Conservation (phyloP, 805 yeast genomes). For the Saccharomycopsis malanga region DNA sequence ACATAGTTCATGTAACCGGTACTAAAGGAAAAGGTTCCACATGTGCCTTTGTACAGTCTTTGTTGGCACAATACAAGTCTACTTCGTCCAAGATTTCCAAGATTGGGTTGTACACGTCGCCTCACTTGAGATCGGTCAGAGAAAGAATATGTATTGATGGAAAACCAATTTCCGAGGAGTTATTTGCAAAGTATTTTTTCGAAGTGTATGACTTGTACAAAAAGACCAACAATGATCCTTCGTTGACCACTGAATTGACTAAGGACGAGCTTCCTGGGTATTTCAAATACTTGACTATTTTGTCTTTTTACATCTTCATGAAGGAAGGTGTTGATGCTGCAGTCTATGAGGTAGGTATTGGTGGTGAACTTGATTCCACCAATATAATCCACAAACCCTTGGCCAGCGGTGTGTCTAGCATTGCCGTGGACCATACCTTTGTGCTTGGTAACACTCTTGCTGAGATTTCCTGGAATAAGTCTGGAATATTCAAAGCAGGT, state of each 20-base stretch:
- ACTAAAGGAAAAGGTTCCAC: constrained; percentile 99
- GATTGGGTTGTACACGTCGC: constrained; percentile 92
- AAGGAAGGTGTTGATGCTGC: constrained; percentile 90
- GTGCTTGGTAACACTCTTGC: constrained; percentile 82
- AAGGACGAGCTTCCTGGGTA: constrained; percentile 80
- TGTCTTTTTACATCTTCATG: constrained; percentile 86
- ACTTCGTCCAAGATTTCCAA: constrained; percentile 38
- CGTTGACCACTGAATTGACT: constrained; percentile 65
- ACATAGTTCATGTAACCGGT: constrained; percentile 89
- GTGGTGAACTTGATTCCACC: constrained; percentile 97
- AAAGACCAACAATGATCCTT: constrained; percentile 45
- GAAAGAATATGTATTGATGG: constrained; percentile 90
- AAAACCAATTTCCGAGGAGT: constrained; percentile 68
- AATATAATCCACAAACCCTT: constrained; percentile 75
- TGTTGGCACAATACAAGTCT: constrained; percentile 54
- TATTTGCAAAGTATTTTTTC: constrained; percentile 83
- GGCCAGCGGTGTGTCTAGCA: constrained; percentile 74
- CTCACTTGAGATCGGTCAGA: constrained; percentile 87
- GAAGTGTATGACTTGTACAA: constrained; percentile 87
- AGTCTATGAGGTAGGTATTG: constrained; percentile 95
- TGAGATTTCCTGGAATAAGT: constrained; percentile 93
- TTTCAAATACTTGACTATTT: constrained; percentile 80
- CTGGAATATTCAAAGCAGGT: constrained; percentile 77
- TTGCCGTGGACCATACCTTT: constrained; percentile 88
- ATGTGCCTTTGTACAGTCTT: constrained; percentile 86